Percentiles rank a stretch among this genome's conserved stretches.
Evolutionary conservation across 169 alveolate genomes (phyloP).

Genomic region (Haemoproteus tartakovskyi): DNA sequence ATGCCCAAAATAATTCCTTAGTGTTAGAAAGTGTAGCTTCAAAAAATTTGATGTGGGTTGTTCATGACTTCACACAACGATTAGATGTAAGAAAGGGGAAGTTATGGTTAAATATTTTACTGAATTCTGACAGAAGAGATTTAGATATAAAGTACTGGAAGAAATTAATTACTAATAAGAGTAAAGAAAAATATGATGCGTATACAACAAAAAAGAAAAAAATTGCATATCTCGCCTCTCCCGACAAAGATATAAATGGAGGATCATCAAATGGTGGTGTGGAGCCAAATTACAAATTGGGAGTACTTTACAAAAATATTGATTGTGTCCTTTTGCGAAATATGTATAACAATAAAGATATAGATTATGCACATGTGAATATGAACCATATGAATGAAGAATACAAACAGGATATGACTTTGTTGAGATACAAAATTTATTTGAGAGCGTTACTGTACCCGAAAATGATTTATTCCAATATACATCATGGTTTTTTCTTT

Average conservation of each 20-base stretch:
- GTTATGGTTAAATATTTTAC: slow-evolving; percentile 47
- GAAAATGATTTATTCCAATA: slow-evolving; percentile 49
- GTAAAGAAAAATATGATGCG: slow-evolving; percentile 63
- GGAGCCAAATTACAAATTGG: slow-evolving; percentile 29
- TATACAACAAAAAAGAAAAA: slow-evolving; percentile 54
- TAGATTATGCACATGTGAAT: slow-evolving; percentile 56
- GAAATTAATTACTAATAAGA: slow-evolving; percentile 54
- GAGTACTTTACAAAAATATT: slow-evolving; percentile 44
- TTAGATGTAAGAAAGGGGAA: slow-evolving; percentile 62
- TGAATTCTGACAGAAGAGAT: slow-evolving; percentile 65
- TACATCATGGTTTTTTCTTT: slow-evolving; percentile 26
- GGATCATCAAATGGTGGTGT: slow-evolving; percentile 29
- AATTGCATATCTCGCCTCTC: slow-evolving; percentile 27
- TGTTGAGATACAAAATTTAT: slow-evolving; percentile 48
- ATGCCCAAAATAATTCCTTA: slow-evolving; percentile 48
- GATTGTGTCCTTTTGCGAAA: slow-evolving; percentile 54
- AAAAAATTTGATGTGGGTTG: slow-evolving; percentile 65
- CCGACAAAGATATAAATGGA: not conserved
- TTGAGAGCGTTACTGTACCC: slow-evolving; percentile 38
- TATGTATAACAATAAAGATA: slow-evolving; percentile 56
- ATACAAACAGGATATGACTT: slow-evolving; percentile 41
- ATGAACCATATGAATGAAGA: slow-evolving; percentile 51
- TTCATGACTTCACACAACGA: slow-evolving; percentile 65
- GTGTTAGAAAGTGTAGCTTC: slow-evolving; percentile 65
- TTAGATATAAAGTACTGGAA: slow-evolving; percentile 64